Conservation (phyloP, 176 grass and related monocot genomes). For the Rhynchospora pubera region DNA sequence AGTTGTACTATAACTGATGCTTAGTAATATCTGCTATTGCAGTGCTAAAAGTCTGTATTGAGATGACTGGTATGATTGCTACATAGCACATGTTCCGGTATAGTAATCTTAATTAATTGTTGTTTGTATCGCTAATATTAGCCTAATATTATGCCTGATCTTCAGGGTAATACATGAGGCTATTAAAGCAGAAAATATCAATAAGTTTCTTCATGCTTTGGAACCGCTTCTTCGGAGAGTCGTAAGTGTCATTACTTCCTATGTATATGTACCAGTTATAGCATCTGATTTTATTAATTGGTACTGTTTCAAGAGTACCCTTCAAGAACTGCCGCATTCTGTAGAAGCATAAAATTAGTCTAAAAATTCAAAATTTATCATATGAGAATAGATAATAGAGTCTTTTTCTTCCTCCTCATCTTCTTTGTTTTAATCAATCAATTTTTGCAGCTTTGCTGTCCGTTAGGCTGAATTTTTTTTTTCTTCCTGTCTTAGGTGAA, state of each 20-base stretch:
- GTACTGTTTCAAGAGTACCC: neutral
- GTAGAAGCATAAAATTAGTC: neutral
- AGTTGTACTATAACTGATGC: neutral
- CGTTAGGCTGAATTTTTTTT: neutral
- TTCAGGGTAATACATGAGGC: conserved; percentile 27
- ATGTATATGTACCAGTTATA: neutral
- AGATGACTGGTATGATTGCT: neutral
- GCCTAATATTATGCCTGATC: neutral
- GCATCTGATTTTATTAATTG: neutral
- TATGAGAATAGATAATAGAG: neutral
- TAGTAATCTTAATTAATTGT: neutral
- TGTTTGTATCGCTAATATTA: neutral
- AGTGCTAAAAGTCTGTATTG: neutral
- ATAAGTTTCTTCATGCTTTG: conserved; percentile 28
- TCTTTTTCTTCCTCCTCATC: neutral
- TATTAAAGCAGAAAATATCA: conserved; percentile 17
- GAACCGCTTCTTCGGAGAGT: conserved; percentile 39
- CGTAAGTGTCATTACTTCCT: conserved; percentile 16
- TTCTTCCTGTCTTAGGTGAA: conserved; percentile 52
- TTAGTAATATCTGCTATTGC: neutral
- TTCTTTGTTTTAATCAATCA: neutral
- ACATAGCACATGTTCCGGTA: neutral
- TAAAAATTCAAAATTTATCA: neutral
- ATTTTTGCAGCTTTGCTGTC: neutral
- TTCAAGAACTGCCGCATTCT: neutral